Base-by-base conservation (phyloP, 441 rosid genomes). In the Lepidium campestre region DNA sequence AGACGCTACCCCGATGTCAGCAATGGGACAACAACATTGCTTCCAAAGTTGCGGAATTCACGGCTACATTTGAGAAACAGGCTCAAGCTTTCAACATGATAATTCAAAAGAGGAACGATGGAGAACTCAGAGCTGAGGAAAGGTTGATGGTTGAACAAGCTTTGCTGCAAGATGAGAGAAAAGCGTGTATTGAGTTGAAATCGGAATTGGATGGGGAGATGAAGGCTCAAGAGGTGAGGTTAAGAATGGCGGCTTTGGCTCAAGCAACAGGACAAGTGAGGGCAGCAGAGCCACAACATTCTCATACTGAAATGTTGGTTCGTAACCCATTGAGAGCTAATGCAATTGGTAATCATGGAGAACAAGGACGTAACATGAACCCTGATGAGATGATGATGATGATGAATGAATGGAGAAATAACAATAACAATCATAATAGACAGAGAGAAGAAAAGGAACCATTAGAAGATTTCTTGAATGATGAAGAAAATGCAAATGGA, bases 11-110 rank as follows among this genome's bases (percentile, higher is more conserved):
- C 23, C 96, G 97, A 4, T 78, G 81, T 37, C 99, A 89, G 77
- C 94, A 85, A 71, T 89, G 97, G 97, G 96, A 91, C 74, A 74
- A 83, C 77, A 89, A 88, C 71, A 91, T 86, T 50, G 98, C 96
- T 3, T 86, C 86, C 48, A 89, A 91, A 82, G 97, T 89, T 1
- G 91, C 89, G 0, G 97, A 91, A 62, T 94, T 88, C 75, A 86
- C 86, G 0, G 88, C 83, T 13, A 91, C 94, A 7, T 91, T 88
- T 57, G 99, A 94, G 89, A 85, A 89, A 67, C 98, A 89, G 77
- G 89, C 80, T 32, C 71, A 86, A 57, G 90, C 88, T 49, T 91
- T 94, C 73, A 89, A 91, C 80, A 81, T 74, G 31, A 88, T 91
- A 62, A 84, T 82, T 65, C 83, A 80, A 4, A 88, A 91, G 81